Evolutionary conservation across 129 eudicot species (phyloP).

Genomic region (Rutidosis leptorrhynchoides): DNA sequence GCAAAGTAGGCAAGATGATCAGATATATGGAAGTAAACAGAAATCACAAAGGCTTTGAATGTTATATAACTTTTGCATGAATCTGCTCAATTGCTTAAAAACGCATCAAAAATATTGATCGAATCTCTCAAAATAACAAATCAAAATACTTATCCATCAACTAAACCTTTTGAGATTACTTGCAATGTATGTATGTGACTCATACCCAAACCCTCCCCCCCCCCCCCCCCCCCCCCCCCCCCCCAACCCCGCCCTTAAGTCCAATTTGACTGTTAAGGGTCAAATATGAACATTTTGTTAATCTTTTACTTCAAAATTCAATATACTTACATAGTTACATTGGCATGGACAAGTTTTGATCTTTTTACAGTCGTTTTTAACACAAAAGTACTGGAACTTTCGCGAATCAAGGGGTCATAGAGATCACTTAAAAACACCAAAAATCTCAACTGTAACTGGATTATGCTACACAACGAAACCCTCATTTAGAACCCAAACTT

Average conservation of each 20-base stretch:
- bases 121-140: conserved; percentile 17
- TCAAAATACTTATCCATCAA: conserved; percentile 25
- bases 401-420: not conserved
- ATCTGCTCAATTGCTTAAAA: conserved; percentile 27
- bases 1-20: not conserved
- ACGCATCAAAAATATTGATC: conserved; percentile 15
- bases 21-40: not conserved
- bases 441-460: conserved; percentile 5
- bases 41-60: not conserved
- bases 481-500: conserved; percentile 1
- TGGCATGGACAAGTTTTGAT: conserved; percentile 8
- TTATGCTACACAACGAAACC: conserved; percentile 10
- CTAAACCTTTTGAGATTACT: conserved; percentile 29
- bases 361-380: not conserved
- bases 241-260: conserved; percentile 2
- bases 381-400: not conserved
- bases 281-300: conserved; percentile 18
- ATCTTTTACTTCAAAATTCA: not conserved
- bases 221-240: no score
- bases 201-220: no score
- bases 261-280: conserved; percentile 16
- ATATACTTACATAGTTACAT: not conserved
- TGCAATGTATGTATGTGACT: conserved; percentile 32
- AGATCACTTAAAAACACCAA: conserved; percentile 6
- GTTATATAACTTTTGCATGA: not conserved